Conservation (phyloP, 2,329 filamentous ascomycete species). For the Nothophoma quercina region DNA sequence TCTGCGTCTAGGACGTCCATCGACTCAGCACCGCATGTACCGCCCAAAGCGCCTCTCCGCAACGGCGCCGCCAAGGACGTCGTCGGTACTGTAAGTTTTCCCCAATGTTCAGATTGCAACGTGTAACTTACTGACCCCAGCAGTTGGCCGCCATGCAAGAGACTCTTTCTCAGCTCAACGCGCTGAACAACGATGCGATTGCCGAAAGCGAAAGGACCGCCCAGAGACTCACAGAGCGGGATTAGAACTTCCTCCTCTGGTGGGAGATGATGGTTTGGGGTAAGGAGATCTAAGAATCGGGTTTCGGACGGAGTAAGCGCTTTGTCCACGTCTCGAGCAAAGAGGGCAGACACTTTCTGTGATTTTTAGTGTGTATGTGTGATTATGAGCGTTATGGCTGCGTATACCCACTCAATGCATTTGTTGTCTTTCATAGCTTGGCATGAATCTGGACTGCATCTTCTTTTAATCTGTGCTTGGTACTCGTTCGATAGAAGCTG, state of each 20-base stretch:
- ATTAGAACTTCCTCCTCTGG: slow-evolving; percentile 29
- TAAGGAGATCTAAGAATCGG: not conserved
- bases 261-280: slow-evolving; percentile 20
- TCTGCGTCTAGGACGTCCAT: not conserved
- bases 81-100: slow-evolving; percentile 46
- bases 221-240: slow-evolving; percentile 38
- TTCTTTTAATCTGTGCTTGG: not conserved
- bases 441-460: not conserved
- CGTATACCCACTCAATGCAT: slow-evolving; percentile 19
- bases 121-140: slow-evolving; percentile 39
- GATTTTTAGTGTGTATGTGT: slow-evolving; percentile 5
- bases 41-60: slow-evolving; percentile 1
- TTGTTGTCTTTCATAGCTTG: not conserved
- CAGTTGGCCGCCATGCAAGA: slow-evolving; percentile 51
- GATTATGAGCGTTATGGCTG: slow-evolving; percentile 8
- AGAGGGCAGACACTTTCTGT: not conserved
- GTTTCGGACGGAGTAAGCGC: not conserved
- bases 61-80: slow-evolving; percentile 34
- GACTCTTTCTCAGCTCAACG: slow-evolving; percentile 44
- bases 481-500: too few relatives aligned
- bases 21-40: slow-evolving; percentile 5
- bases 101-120: not conserved
- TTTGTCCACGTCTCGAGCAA: not conserved
- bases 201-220: slow-evolving; percentile 45
- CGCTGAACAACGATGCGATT: slow-evolving; percentile 47